phyloP scores from a whole-genome alignment of 768 basidiomycete species.

The Leccinum pellstonianum region DNA sequence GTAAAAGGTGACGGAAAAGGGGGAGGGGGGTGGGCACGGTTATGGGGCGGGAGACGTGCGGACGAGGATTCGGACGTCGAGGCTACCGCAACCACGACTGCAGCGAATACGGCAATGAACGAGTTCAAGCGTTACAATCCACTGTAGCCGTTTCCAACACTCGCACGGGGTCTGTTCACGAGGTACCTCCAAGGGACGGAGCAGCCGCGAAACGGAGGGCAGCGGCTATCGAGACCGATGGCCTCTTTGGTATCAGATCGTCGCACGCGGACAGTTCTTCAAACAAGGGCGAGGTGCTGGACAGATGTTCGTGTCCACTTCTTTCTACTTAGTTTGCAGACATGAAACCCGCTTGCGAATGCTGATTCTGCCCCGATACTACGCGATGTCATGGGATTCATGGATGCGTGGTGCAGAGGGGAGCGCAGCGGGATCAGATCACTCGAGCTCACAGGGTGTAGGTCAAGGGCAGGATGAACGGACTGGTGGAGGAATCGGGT shows the following conservation, averaged over 20 bases:
- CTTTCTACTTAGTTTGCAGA: not conserved
- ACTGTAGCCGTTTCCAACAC: slow-evolving; percentile 75
- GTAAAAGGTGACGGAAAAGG: too few relatives aligned
- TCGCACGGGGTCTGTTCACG: slow-evolving; percentile 91
- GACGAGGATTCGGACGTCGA: too few relatives aligned
- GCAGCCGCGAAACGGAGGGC: slow-evolving; percentile 18
- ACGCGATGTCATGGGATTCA: slow-evolving; percentile 37
- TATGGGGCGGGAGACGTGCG: too few relatives aligned
- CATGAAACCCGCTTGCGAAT: not conserved
- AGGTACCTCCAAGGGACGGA: slow-evolving; percentile 37
- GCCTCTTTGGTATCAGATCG: slow-evolving; percentile 51
- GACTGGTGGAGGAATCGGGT: slow-evolving; percentile 9
- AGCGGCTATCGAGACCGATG: slow-evolving; percentile 28
- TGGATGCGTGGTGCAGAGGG: slow-evolving; percentile 40
- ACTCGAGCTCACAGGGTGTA: slow-evolving; percentile 28
- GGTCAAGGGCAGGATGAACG: slow-evolving; percentile 33
- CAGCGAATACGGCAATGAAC: too few relatives aligned
- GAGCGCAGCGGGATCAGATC: slow-evolving; percentile 28
- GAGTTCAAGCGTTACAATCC: too few relatives aligned
- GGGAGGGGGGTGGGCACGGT: too few relatives aligned
- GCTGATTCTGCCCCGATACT: not conserved
- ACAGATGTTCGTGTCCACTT: slow-evolving; percentile 61
- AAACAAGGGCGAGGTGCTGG: slow-evolving; percentile 80
- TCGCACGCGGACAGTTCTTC: slow-evolving; percentile 94
- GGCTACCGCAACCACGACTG: too few relatives aligned